Evolutionary conservation across 352 stramenopile species (phyloP).

Genomic region (Blastocystis sp.): DNA sequence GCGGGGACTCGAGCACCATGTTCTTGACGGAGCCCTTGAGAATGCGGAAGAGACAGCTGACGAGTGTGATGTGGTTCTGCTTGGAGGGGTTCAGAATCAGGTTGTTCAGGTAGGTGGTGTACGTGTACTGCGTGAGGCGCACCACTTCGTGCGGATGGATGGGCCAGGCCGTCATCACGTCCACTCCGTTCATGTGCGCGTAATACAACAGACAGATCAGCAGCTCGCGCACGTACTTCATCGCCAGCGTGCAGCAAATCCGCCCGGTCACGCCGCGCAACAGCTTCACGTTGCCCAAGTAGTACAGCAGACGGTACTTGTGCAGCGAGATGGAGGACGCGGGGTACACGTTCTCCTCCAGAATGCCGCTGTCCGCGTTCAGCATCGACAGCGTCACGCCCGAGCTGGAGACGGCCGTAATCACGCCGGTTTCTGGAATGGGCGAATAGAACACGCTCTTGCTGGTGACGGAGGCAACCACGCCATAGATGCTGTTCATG

Average conservation of each 20-base stretch:
- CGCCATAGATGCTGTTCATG: slow-evolving; percentile 28
- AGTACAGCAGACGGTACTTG: slow-evolving; percentile 34
- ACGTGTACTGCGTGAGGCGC: slow-evolving; percentile 46
- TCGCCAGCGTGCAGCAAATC: slow-evolving; percentile 60
- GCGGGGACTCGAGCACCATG: slow-evolving; percentile 3
- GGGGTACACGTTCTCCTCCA: slow-evolving; percentile 14
- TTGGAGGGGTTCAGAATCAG: not conserved
- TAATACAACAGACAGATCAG: slow-evolving; percentile 60
- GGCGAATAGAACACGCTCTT: slow-evolving; percentile 48
- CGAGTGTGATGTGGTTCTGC: slow-evolving; percentile 27
- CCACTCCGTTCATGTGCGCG: slow-evolving; percentile 51
- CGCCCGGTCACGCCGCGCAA: slow-evolving; percentile 58
- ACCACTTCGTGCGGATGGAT: slow-evolving; percentile 37
- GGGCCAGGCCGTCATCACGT: slow-evolving; percentile 31
- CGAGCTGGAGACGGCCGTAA: not conserved
- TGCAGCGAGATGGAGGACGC: slow-evolving; percentile 32
- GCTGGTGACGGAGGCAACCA: not conserved
- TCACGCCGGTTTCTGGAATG: slow-evolving; percentile 39
- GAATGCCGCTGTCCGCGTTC: slow-evolving; percentile 61
- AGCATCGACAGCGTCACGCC: slow-evolving; percentile 36
- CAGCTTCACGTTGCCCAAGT: not conserved
- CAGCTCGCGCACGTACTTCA: slow-evolving; percentile 46
- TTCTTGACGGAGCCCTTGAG: slow-evolving; percentile 33
- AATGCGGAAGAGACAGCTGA: slow-evolving; percentile 34
- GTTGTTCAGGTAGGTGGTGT: slow-evolving; percentile 26